Evolutionary conservation across 169 alveolate genomes (phyloP), one percentile per base, ranked within the genome.

Genomic region (Amoebophrya sp.): DNA sequence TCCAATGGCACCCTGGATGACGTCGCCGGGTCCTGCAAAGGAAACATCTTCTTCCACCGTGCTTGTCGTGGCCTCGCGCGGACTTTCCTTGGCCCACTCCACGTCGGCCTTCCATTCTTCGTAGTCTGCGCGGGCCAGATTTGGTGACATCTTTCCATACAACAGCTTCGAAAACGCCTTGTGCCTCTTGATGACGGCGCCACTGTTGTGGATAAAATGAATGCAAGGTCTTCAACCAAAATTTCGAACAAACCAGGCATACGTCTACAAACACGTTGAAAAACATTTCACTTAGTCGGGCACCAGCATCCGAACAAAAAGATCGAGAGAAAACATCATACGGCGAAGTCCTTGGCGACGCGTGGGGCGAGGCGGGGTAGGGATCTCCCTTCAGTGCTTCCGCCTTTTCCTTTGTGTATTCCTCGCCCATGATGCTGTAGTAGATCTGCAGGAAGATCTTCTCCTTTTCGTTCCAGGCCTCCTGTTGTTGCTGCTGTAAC

Each of bases 321-420:
- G n/a, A n/a, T n/a, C n/a, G n/a, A n/a, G n/a, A n/a, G n/a, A n/a
- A n/a, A n/a, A 12, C 18, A 18, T 18, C 7, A 25, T 66, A 66
- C 83, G 83, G 83, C 35, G 83, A 66, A 2, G 83, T 66, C 83
- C 83, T 66, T 25, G 83, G 83, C 10, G 83, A 66, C 29, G 35
- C 83, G 83, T 66, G 83, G 12, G 83, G 83, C 35, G 83, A 66
- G 32, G 83, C 29, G 32, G 83, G 83, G 18, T 66, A 66, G 7
- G 83, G 83, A n/a, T 66, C 83, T 18, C 83, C 83, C 35, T 25
- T 66, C 83, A 66, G 83, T n/a, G 35, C 35, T 25, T 66, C 83
- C 35, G 83, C 83, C 35, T 66, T 66, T n/a, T 66, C 83, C 83
- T 2, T 25, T 25, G 83, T 12, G 83, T 66, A 66, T 18, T 25